Conservation (phyloP, 1,284 basidiomycete species). For the Malassezia sp. region DNA sequence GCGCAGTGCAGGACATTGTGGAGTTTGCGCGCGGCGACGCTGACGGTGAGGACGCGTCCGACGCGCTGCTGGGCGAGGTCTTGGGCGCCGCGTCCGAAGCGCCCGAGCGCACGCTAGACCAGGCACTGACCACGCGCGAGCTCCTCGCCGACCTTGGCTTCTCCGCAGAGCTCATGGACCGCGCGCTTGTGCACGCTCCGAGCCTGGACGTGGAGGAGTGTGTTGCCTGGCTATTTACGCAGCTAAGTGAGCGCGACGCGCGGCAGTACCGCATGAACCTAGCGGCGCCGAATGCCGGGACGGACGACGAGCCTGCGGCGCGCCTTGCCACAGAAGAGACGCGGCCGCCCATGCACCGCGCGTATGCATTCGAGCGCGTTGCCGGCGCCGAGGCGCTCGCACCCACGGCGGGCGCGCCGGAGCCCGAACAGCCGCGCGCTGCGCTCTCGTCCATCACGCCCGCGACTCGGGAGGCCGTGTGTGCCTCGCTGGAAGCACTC, state of each 20-base stretch:
- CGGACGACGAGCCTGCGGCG: too few relatives aligned
- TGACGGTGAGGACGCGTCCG: neutral
- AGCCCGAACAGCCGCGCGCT: too few relatives aligned
- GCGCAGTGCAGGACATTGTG: neutral
- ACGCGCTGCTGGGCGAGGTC: neutral
- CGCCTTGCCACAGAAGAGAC: slow-evolving; percentile 27
- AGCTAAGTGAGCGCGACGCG: neutral
- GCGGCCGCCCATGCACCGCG: slow-evolving; percentile 22
- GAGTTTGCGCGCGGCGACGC: neutral
- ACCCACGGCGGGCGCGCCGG: too few relatives aligned
- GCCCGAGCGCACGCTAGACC: slow-evolving; percentile 56
- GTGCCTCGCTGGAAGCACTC: slow-evolving; percentile 14
- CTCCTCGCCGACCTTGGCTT: slow-evolving; percentile 76
- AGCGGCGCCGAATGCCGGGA: too few relatives aligned
- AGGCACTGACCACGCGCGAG: slow-evolving; percentile 68
- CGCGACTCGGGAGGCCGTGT: slow-evolving; percentile 16
- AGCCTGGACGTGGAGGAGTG: slow-evolving; percentile 74
- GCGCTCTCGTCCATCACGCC: too few relatives aligned
- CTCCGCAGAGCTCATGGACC: slow-evolving; percentile 57
- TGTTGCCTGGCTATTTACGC: slow-evolving; percentile 50
- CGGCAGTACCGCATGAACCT: too few relatives aligned
- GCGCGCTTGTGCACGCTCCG: slow-evolving; percentile 57
- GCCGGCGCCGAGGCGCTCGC: too few relatives aligned
- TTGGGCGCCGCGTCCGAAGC: too few relatives aligned
- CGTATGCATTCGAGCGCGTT: slow-evolving; percentile 16